Conservation (phyloP, 208 protist species). For the Trypanosomatidae sp. region DNA sequence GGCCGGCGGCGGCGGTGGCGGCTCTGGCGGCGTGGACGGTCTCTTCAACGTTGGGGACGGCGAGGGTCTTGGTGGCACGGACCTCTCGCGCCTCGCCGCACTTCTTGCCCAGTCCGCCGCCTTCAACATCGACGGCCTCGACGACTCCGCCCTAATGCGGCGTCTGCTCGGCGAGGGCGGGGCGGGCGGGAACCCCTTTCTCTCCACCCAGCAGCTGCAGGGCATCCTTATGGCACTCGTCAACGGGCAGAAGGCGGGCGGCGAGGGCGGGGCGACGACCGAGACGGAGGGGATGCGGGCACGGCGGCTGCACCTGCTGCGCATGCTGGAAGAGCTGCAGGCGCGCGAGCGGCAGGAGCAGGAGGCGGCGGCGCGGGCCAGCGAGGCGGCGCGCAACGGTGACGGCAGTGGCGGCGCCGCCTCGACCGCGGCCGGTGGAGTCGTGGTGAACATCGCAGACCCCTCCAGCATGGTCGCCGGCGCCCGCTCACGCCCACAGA, state of each 20-base stretch:
- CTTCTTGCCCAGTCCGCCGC: conserved; percentile 50
- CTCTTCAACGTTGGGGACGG: conserved; percentile 36
- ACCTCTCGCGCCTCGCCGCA: conserved; percentile 33
- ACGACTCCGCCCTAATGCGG: conserved; percentile 53
- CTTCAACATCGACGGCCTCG: conserved; percentile 58
- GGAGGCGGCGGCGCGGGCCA: neutral
- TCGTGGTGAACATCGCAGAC: too few species aligned
- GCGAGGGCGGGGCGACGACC: neutral
- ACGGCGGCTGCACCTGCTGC: conserved; percentile 44
- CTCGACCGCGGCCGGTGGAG: too few species aligned
- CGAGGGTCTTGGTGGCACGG: conserved; percentile 30
- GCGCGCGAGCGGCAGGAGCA: conserved; percentile 16
- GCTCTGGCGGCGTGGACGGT: conserved; percentile 5
- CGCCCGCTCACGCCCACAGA: too few species aligned
- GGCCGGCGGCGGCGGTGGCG: neutral
- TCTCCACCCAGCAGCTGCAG: conserved; percentile 40
- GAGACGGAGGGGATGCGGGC: conserved; percentile 38
- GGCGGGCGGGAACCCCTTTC: conserved; percentile 7
- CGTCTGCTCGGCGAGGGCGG: conserved; percentile 44
- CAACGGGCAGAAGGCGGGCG: conserved; percentile 4
- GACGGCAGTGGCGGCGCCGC: too few species aligned
- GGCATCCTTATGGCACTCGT: conserved; percentile 42
- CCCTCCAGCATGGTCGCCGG: too few species aligned
- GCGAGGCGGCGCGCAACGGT: conserved; percentile 14
- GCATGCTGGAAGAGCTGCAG: conserved; percentile 22